Evolutionary conservation across 495 filamentous ascomycete species (phyloP).

Genomic region (Neurospora terricola): DNA sequence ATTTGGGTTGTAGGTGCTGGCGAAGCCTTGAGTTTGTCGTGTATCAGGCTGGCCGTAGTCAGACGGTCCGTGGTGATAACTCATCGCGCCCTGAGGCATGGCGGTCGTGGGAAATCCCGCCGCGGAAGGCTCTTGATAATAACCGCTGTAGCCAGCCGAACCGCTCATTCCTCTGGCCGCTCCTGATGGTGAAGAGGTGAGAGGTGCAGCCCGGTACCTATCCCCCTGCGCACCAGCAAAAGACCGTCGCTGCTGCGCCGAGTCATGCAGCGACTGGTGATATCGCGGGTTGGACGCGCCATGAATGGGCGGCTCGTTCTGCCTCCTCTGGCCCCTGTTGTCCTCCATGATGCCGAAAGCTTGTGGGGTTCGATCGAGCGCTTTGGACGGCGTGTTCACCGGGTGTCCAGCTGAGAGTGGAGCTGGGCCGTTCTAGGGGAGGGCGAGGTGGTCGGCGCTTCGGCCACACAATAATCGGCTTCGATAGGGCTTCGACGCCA

Average conservation of each 20-base stretch:
- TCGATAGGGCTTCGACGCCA: slow-evolving; percentile 15
- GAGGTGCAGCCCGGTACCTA: slow-evolving; percentile 37
- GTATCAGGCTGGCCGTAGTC: slow-evolving; percentile 42
- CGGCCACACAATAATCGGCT: slow-evolving; percentile 22
- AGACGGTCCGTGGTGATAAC: slow-evolving; percentile 37
- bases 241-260: slow-evolving; percentile 31
- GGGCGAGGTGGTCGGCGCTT: slow-evolving; percentile 44
- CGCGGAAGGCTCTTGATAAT: slow-evolving; percentile 43
- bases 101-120: slow-evolving; percentile 32
- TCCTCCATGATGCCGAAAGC: slow-evolving; percentile 50
- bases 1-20: slow-evolving; percentile 39
- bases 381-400: slow-evolving; percentile 31
- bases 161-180: slow-evolving; percentile 30
- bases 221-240: slow-evolving; percentile 32
- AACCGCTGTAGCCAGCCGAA: slow-evolving; percentile 44
- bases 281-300: slow-evolving; percentile 34
- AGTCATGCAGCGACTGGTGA: slow-evolving; percentile 28
- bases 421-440: slow-evolving; percentile 42
- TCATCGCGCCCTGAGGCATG: slow-evolving; percentile 38
- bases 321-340: slow-evolving; percentile 55
- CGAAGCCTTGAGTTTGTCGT: slow-evolving; percentile 38
- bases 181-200: slow-evolving; percentile 33
- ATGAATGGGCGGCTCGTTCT: slow-evolving; percentile 51
- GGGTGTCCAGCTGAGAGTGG: slow-evolving; percentile 50
- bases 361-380: slow-evolving; percentile 34